Evolutionary conservation across 192 early-diverging fungal species (phyloP).

Genomic region (Rhizophagus prolifer): DNA sequence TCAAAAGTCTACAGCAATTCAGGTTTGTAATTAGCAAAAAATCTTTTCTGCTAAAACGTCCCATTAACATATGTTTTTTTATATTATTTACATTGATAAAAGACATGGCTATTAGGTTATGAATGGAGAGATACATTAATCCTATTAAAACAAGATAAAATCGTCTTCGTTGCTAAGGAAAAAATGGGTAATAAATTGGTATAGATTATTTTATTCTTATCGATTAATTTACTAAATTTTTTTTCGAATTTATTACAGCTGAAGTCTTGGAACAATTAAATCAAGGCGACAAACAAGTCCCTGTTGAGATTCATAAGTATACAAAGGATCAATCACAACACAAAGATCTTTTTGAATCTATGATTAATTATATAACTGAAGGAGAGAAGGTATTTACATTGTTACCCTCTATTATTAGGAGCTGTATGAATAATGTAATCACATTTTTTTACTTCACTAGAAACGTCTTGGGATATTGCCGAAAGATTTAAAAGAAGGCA

Average conservation of each 20-base stretch:
- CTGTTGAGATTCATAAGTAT: slow-evolving; percentile 74
- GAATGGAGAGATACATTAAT: slow-evolving; percentile 88
- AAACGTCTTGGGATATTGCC: slow-evolving; percentile 73
- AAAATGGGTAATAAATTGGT: slow-evolving; percentile 66
- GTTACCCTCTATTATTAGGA: neutral
- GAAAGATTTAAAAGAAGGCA: slow-evolving; percentile 76
- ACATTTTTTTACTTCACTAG: slow-evolving; percentile 31
- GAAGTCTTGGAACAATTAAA: slow-evolving; percentile 66
- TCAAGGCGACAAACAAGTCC: slow-evolving; percentile 56
- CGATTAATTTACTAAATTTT: neutral
- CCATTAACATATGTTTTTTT: neutral
- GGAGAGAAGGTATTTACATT: slow-evolving; percentile 35
- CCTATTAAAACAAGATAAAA: slow-evolving; percentile 69
- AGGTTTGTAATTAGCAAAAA: slow-evolving; percentile 40
- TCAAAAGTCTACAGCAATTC: slow-evolving; percentile 67
- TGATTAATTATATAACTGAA: slow-evolving; percentile 51
- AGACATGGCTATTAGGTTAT: slow-evolving; percentile 92
- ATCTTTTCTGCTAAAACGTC: neutral
- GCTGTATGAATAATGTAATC: neutral
- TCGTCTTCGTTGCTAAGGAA: slow-evolving; percentile 74
- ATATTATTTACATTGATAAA: slow-evolving; percentile 1
- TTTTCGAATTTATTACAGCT: slow-evolving; percentile 34
- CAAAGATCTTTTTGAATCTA: slow-evolving; percentile 56
- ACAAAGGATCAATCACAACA: slow-evolving; percentile 79
- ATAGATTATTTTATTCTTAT: neutral